Conservation (phyloP, 1,284 basidiomycete genomes). For the Ustilago cynodontis region DNA sequence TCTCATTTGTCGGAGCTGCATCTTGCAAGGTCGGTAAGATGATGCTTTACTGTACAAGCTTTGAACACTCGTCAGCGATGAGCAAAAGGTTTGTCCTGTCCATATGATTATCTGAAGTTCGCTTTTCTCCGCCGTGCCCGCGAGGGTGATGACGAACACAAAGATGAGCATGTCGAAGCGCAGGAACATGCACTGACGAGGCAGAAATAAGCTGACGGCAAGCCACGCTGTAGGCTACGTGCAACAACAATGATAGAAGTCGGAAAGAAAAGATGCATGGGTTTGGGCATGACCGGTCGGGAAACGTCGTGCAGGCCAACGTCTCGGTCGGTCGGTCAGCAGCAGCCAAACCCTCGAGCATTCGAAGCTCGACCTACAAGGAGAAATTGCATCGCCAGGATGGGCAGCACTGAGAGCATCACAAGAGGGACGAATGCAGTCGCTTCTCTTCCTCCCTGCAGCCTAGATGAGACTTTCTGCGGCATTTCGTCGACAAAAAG, state of each 20-base stretch:
- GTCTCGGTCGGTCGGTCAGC: constrained; percentile 1
- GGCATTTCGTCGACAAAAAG: constrained; percentile 4
- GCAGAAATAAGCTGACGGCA: constrained; percentile 1
- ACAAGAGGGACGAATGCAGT: not conserved
- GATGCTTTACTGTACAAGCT: not conserved
- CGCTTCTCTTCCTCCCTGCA: not conserved
- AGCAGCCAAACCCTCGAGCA: not conserved
- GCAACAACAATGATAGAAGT: not conserved
- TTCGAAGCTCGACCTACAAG: not conserved
- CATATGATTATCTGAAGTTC: not conserved
- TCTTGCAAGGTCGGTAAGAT: constrained; percentile 1
- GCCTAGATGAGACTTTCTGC: constrained; percentile 8
- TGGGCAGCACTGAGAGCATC: not conserved
- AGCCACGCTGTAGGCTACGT: constrained; percentile 1
- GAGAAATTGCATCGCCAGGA: not conserved
- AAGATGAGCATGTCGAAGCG: not conserved
- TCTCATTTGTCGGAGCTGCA: not conserved
- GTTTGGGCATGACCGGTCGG: not conserved
- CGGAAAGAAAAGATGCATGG: not conserved
- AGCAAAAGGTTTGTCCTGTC: not conserved
- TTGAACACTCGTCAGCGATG: not conserved
- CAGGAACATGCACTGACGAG: not conserved
- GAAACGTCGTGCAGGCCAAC: not conserved
- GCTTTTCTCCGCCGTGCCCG: not conserved
- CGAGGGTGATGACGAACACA: not conserved